phyloP scores from a whole-genome alignment of 2,329 filamentous ascomycete species.

The Calonectria montana region DNA sequence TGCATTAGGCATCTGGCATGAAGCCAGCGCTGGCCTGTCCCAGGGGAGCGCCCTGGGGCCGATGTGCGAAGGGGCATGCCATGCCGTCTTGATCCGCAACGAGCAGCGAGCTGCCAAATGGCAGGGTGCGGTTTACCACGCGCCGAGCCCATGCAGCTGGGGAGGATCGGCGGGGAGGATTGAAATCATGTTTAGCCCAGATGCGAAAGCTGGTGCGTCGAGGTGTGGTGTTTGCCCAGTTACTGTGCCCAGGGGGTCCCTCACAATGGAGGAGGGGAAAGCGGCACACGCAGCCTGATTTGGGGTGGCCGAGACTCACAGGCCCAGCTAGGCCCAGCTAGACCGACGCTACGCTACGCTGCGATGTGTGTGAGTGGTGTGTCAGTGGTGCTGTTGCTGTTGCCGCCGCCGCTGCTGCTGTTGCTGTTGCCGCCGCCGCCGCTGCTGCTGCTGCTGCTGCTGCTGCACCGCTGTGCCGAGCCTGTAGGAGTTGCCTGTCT shows the following conservation, averaged over 20 bases:
- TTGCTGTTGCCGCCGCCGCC: neutral
- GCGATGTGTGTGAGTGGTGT: neutral
- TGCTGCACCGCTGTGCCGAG: neutral
- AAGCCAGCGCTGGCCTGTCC: neutral
- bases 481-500: neutral
- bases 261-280: neutral
- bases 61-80: neutral
- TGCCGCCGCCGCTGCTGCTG: neutral
- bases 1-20: neutral
- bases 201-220: neutral
- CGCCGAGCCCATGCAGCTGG: neutral
- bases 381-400: neutral
- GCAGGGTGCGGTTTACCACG: neutral
- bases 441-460: neutral
- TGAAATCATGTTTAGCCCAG: conserved; percentile 5
- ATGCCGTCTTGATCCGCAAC: neutral
- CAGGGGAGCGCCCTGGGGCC: conserved; percentile 7
- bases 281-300: conserved; percentile 7
- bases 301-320: neutral
- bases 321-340: neutral
- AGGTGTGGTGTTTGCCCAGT: conserved; percentile 6
- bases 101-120: neutral
- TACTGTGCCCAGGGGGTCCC: neutral
- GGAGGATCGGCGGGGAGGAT: conserved; percentile 20
- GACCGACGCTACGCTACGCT: neutral